Percentiles rank a stretch among this genome's conserved stretches.
Conservation (phyloP, 805 yeast genomes). For the Candida ovalis region DNA sequence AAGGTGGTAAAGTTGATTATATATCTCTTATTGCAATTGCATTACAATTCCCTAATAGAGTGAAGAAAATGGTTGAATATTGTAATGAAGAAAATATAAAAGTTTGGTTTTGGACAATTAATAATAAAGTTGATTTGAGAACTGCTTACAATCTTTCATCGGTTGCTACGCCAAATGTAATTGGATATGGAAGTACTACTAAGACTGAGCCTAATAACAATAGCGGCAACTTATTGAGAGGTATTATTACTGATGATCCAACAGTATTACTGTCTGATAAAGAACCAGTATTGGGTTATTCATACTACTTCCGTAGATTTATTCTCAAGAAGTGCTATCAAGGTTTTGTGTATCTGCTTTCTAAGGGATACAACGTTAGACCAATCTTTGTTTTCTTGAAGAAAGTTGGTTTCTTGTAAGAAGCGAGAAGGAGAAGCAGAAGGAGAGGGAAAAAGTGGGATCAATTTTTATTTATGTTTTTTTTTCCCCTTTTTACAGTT, state of each 20-base stretch:
- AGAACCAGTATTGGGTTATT: conserved; percentile 1
- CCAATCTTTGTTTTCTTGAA: conserved; percentile 14
- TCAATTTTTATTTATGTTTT: too few species aligned
- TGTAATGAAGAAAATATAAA: conserved; percentile 18
- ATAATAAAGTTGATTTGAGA: conserved; percentile 21
- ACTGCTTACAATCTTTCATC: conserved; percentile 13
- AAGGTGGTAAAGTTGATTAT: conserved; percentile 18
- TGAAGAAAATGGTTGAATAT: conserved; percentile 14
- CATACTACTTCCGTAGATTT: conserved; percentile 12
- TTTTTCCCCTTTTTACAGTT: too few species aligned
- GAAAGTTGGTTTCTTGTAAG: conserved; percentile 21
- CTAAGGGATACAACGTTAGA: conserved; percentile 18
- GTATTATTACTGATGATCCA: conserved; percentile 21
- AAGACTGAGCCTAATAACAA: not conserved
- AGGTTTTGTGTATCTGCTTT: conserved; percentile 16
- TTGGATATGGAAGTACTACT: conserved; percentile 12
- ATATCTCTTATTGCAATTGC: conserved; percentile 23
- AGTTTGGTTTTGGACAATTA: conserved; percentile 37
- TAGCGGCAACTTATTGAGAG: conserved; percentile 5
- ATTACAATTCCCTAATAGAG: conserved; percentile 19
- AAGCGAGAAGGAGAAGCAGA: not conserved
- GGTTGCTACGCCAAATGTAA: conserved; percentile 22
- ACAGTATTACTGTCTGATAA: conserved; percentile 1
- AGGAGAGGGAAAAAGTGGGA: not conserved
- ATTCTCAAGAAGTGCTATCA: conserved; percentile 14